Evolutionary conservation across 768 basidiomycete genomes (phyloP), one percentile per base, ranked within the genome.

Genomic region (Daedalea quercina): DNA sequence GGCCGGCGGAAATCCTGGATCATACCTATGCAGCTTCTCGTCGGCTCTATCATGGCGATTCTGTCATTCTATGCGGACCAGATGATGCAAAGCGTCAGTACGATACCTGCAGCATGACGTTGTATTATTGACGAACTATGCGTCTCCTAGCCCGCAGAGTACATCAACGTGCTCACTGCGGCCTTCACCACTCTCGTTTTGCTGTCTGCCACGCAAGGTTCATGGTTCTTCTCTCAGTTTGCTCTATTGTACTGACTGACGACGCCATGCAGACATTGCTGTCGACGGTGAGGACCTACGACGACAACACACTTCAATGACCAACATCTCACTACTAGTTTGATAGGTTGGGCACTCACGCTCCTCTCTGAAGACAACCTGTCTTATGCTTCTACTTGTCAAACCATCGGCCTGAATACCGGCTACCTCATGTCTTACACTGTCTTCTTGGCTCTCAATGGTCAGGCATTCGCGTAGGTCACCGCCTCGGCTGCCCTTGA

Each of bases 1-100:
- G 96, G 96, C n/a, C 85, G 96, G 47, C 78, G 96, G 57, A 99
- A 97, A 69, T 94, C 91, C 56, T 99, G 96, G 96, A 98, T 99
- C 60, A 86, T 98, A 56, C 96, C 96, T 42, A 96, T 99, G 78
- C 96, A 99, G 67, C 66, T 85, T 28, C 82, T 93, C 57, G 88
- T 97, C 47, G 96, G 93, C 40, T 75, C 79, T 40, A 71, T 93
- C 54, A 90, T 91, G 87, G 62, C 90, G 34, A 84, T 82, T 61
- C 84, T 91, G 55, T 87, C 89, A 4, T 65, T 79, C 51, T 82
- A 87, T 59, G 84, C 86, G 7, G 78, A 92, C 62, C 78, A 78
- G 58, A 72, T 94, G 57, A 78, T 96, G 68, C 81, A 87, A 53
- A 79, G 88, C 62, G 94, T 94, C 49, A 50, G 78, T 62, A 59